A percentile compares a stretch with the other conserved stretches of the same genome.
Evolutionary conservation across 306 rosid species (phyloP).

Genomic region (Fragaria nilgerrensis): DNA sequence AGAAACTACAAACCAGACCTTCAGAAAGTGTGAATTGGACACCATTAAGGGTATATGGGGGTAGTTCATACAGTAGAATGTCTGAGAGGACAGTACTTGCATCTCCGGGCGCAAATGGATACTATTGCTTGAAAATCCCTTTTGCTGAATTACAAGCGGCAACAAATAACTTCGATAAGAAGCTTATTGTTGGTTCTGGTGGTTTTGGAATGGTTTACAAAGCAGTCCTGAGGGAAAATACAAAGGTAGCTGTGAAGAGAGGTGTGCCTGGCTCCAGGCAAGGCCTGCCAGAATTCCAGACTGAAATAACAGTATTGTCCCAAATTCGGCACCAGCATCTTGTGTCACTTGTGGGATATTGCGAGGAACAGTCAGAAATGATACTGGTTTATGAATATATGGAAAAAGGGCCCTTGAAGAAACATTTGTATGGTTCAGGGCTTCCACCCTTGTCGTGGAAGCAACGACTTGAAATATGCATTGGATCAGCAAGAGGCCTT

Average conservation of each 20-base stretch:
- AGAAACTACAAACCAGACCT: conserved; percentile 48
- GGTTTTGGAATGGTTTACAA: conserved; percentile 94
- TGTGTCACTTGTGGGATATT: conserved; percentile 87
- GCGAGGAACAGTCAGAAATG: conserved; percentile 97
- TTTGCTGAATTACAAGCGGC: conserved; percentile 71
- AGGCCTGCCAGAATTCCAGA: conserved; percentile 97
- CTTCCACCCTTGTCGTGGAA: conserved; percentile 70
- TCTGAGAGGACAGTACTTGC: conserved; percentile 58
- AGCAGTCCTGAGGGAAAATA: conserved; percentile 67
- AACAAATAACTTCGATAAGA: conserved; percentile 77
- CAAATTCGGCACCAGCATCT: conserved; percentile 93
- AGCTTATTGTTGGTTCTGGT: conserved; percentile 76
- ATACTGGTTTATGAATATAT: conserved; percentile 89
- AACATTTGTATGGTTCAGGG: conserved; percentile 65
- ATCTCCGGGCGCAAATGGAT: conserved; percentile 82
- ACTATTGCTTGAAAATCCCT: conserved; percentile 67
- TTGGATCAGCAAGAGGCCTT: conserved; percentile 93
- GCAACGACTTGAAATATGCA: conserved; percentile 93
- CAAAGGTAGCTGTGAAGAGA: conserved; percentile 92
- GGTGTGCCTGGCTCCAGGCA: conserved; percentile 96
- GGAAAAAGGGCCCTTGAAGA: conserved; percentile 85
- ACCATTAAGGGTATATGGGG: conserved; percentile 63
- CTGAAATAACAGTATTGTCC: conserved; percentile 79
- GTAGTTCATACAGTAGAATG: conserved; percentile 77
- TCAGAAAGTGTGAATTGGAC: conserved; percentile 89